Evolutionary conservation across 305 asterid species (phyloP), one percentile per base, ranked within the genome.

Genomic region (Rubia tinctorum): DNA sequence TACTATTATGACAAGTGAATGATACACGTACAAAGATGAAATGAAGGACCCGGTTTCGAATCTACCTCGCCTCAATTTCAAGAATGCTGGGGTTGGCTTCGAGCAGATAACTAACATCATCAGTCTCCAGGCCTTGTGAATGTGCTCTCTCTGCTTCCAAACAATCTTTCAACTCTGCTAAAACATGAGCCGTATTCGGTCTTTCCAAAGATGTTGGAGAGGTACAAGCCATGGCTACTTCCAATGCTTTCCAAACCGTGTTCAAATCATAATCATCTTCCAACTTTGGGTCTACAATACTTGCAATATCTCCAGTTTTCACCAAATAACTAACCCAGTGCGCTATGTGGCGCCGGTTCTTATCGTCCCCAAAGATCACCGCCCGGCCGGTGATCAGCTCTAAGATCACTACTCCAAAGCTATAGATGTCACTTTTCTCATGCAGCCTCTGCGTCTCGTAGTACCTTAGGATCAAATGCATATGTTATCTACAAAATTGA

Each of bases 131-230:
- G 66, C 74, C 39, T 25, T 64, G 66, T 7, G 34, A 10, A 1
- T 68, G 58, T 5, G 69, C 51, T 20, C 27, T 70, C 27, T 69
- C 78, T 17, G 30, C 37, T 4, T 6, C 47, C 65, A 74, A 64
- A 27, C 79, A 74, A 1, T 66, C 76, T n/a, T 37, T 65, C 34
- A 78, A 70, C 68, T 74, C 76, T 0, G 25, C 44, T 47, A 78
- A 68, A 42, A 85, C 85, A 4, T 22, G 27, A 56, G 77, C 72
- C 83, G 82, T 85, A 69, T 73, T 60, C 40, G 88, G 88, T 60
- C 89, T 80, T 53, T 6, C 15, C 2, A 58, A 23, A 0, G 79
- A 37, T 27, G 69, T 51, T 0, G 58, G 70, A 69, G 89, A 82
- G 14, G 81, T 79, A 66, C 88, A 82, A 2, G 71, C 71, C 70